Conservation (phyloP, 2,329 filamentous ascomycete species). For the Xylaria sp. region DNA sequence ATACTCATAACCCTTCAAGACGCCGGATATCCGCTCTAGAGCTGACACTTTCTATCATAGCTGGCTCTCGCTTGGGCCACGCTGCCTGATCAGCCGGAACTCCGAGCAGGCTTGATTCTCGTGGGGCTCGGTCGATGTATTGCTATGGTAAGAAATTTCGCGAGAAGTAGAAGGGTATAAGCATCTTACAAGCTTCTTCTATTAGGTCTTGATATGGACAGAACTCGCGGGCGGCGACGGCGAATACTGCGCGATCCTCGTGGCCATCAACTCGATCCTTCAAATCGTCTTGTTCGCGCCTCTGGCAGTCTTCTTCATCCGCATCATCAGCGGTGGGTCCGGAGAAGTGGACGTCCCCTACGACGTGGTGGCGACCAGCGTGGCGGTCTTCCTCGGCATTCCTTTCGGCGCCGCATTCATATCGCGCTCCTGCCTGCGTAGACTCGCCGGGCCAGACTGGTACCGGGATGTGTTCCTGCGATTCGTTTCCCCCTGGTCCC, state of each 20-base stretch:
- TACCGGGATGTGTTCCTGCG: constrained; percentile 78
- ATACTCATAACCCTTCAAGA: not conserved
- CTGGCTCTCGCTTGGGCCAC: constrained; percentile 75
- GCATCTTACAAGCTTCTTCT: constrained; percentile 23
- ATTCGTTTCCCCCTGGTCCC: constrained; percentile 76
- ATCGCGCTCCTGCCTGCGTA: constrained; percentile 73
- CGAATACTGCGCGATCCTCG: constrained; percentile 86
- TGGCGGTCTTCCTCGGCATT: constrained; percentile 86
- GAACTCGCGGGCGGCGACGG: constrained; percentile 78
- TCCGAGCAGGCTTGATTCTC: constrained; percentile 77
- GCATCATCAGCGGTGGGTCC: constrained; percentile 68
- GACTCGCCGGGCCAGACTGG: constrained; percentile 64
- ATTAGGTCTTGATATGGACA: constrained; percentile 76
- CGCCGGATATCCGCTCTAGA: not conserved
- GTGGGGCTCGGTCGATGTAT: constrained; percentile 89
- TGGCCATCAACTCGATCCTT: constrained; percentile 78
- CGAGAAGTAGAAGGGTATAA: not conserved
- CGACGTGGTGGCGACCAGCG: constrained; percentile 77
- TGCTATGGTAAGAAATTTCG: constrained; percentile 73
- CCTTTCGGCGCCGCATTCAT: constrained; percentile 83
- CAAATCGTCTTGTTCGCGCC: constrained; percentile 81
- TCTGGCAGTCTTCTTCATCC: constrained; percentile 75
- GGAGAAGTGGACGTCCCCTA: constrained; percentile 62
- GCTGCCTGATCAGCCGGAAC: constrained; percentile 66
- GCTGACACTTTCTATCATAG: constrained; percentile 51